Percentiles rank a stretch among this genome's conserved stretches.
phyloP scores from a whole-genome alignment of 169 alveolate species.

The Cryptosporidium ryanae region DNA sequence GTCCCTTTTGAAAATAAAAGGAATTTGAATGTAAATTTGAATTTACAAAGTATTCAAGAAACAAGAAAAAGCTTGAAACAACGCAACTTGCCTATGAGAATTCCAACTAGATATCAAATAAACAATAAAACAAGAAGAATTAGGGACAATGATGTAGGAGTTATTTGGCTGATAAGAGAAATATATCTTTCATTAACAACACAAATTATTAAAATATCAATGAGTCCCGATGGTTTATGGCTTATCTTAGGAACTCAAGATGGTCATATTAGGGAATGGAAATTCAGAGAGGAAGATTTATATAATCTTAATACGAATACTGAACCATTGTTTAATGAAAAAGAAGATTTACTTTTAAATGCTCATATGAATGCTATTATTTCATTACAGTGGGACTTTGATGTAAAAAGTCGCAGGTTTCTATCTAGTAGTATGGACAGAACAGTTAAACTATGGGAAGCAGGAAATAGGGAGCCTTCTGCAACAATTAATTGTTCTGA shows the following conservation, averaged over 20 bases:
- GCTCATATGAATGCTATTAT: conserved; percentile 67
- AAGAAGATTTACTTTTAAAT: conserved; percentile 16
- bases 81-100: conserved; percentile 38
- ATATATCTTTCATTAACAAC: conserved; percentile 32
- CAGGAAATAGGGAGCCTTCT: conserved; percentile 30
- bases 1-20: background rate
- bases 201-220: conserved; percentile 41
- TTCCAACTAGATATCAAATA: conserved; percentile 52
- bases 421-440: conserved; percentile 72
- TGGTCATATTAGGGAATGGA: conserved; percentile 56
- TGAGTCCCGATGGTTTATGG: conserved; percentile 68
- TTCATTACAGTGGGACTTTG: conserved; percentile 65
- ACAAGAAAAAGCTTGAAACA: conserved; percentile 42
- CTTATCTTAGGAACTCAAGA: conserved; percentile 63
- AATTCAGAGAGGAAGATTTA: conserved; percentile 7
- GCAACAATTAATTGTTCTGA: conserved; percentile 57
- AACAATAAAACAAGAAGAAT: conserved; percentile 22
- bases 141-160: conserved; percentile 41
- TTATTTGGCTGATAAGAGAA: conserved; percentile 53
- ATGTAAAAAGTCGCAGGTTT: conserved; percentile 27
- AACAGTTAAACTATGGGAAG: conserved; percentile 71
- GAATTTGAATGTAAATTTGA: background rate
- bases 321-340: conserved; percentile 52
- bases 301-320: background rate
- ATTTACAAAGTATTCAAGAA: background rate